These are phyloP conservation scores for Malus sylvestris DNA, from an alignment of 306 rosid species.

Conservation along the genomic window DNA sequence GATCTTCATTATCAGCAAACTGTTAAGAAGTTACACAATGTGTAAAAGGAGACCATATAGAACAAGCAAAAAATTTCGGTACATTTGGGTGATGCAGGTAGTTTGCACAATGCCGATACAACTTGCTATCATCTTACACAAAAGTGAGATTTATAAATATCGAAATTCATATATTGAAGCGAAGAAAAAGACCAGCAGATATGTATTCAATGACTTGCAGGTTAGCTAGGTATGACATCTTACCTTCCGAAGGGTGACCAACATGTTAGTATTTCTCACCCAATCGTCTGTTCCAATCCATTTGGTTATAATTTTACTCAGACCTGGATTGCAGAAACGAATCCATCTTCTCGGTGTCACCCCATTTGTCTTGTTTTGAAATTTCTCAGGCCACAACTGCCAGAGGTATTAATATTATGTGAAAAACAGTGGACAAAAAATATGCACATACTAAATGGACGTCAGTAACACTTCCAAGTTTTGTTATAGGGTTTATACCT, in stretches of 20 bases:
- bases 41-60: too few species aligned
- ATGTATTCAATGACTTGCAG: too few species aligned
- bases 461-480: slow-evolving; percentile 17
- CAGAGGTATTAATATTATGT: neutral
- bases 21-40: neutral
- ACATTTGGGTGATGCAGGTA: too few species aligned
- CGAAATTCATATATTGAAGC: too few species aligned
- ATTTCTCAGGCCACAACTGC: slow-evolving; percentile 95
- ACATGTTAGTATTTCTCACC: slow-evolving; percentile 71
- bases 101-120: too few species aligned
- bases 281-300: slow-evolving; percentile 88
- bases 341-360: slow-evolving; percentile 99
- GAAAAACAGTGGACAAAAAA: neutral
- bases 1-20: slow-evolving; percentile 80
- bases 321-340: slow-evolving; percentile 76
- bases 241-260: slow-evolving; percentile 71
- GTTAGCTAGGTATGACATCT: neutral
- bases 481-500: slow-evolving; percentile 38
- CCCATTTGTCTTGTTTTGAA: slow-evolving; percentile 97
- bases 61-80: too few species aligned
- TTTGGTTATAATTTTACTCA: slow-evolving; percentile 64
- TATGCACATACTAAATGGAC: slow-evolving; percentile 3
- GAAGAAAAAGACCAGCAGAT: too few species aligned
- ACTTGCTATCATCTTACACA: too few species aligned
- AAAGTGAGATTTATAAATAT: too few species aligned